Percentiles rank a stretch among this genome's conserved stretches.
Evolutionary conservation across 768 basidiomycete species (phyloP).

Genomic region (Rhizopogon salebrosus): DNA sequence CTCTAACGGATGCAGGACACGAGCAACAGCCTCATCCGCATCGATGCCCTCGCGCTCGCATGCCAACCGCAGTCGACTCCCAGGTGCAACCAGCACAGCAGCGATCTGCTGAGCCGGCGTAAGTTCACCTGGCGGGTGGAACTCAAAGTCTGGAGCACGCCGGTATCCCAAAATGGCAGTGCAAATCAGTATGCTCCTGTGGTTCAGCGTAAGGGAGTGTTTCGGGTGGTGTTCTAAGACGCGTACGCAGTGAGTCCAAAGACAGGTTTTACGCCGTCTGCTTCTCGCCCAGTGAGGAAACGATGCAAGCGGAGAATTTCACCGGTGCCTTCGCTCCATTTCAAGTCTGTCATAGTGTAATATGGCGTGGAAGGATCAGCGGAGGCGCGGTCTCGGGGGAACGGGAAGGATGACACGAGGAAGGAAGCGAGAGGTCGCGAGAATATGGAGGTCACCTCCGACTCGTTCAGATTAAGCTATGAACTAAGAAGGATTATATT

Average conservation of each 20-base stretch:
- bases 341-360: constrained; percentile 56
- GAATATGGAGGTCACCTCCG: constrained; percentile 78
- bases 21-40: constrained; percentile 10
- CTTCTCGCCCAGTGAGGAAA: constrained; percentile 85
- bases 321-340: constrained; percentile 38
- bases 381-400: constrained; percentile 46
- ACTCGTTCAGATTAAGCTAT: constrained; percentile 74
- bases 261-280: constrained; percentile 81
- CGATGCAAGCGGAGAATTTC: constrained; percentile 52
- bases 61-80: constrained; percentile 18
- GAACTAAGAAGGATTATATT: neutral
- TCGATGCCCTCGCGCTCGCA: constrained; percentile 24
- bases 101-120: constrained; percentile 37
- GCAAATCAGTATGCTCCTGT: constrained; percentile 47
- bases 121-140: constrained; percentile 39
- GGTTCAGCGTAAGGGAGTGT: neutral
- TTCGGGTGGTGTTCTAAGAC: neutral
- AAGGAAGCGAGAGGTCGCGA: constrained; percentile 80
- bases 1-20: constrained; percentile 8
- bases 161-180: constrained; percentile 47
- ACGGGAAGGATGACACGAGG: constrained; percentile 55
- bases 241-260: constrained; percentile 79
- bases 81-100: constrained; percentile 30
- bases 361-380: constrained; percentile 48
- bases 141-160: constrained; percentile 38